Conservation (phyloP, 1,284 basidiomycete species). For the Puccinia polysora region DNA sequence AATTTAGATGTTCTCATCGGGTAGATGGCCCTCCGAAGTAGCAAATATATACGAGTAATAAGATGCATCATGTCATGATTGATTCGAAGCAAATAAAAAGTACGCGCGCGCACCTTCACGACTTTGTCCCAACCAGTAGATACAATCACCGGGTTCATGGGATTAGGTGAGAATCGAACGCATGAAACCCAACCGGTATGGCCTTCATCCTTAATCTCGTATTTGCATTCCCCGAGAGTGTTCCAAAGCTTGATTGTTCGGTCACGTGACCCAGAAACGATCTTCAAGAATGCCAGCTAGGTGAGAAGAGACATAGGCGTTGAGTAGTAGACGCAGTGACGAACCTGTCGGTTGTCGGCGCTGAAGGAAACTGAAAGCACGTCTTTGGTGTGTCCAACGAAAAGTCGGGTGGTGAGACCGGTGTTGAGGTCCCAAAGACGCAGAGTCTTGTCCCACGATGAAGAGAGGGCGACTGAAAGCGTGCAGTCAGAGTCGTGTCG, state of each 20-base stretch:
- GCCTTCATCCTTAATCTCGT: conserved; percentile 98
- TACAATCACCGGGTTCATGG: conserved; percentile 95
- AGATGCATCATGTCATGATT: conserved; percentile 56
- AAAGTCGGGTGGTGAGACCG: conserved; percentile 86
- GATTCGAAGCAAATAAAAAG: conserved; percentile 32
- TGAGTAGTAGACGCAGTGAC: neutral
- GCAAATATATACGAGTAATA: conserved; percentile 62
- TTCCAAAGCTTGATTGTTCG: conserved; percentile 99
- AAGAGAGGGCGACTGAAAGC: conserved; percentile 79
- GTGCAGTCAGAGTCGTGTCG: neutral
- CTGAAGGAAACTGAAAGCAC: conserved; percentile 67
- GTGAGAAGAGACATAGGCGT: conserved; percentile 75
- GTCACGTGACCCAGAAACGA: conserved; percentile 97
- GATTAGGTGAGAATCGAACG: conserved; percentile 98
- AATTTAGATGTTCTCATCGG: conserved; percentile 65
- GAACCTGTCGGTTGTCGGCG: conserved; percentile 51
- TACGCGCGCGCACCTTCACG: conserved; percentile 75
- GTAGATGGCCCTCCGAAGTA: conserved; percentile 69
- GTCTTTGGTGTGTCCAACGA: conserved; percentile 96
- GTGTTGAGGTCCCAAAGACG: conserved; percentile 99
- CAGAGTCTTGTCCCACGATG: conserved; percentile 99
- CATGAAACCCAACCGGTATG: conserved; percentile 98
- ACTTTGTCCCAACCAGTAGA: conserved; percentile 99
- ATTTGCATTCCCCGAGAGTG: conserved; percentile 99
- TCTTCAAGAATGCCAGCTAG: conserved; percentile 87